These are phyloP conservation scores for Aspergillus sp. DNA, from an alignment of 2,329 filamentous ascomycete genomes.

Conservation along the genomic window DNA sequence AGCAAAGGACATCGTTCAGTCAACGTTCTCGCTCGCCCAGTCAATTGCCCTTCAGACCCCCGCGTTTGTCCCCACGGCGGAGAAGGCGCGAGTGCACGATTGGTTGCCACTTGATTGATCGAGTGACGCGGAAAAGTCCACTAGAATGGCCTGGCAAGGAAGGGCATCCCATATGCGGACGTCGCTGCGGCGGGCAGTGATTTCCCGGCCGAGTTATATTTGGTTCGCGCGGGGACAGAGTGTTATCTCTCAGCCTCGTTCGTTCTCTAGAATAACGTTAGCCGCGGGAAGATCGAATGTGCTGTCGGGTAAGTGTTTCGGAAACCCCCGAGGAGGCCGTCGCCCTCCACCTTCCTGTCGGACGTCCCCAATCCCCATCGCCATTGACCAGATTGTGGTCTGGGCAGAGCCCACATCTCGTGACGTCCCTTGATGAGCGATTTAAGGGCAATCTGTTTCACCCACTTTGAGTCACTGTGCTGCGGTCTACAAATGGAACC, in stretches of 20 bases:
- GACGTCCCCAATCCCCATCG: background rate
- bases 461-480: constrained; percentile 8
- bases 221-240: constrained; percentile 22
- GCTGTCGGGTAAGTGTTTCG: constrained; percentile 25
- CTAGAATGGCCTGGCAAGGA: constrained; percentile 32
- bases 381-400: constrained; percentile 3
- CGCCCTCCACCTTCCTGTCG: constrained; percentile 2
- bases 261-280: constrained; percentile 13
- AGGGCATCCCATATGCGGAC: constrained; percentile 31
- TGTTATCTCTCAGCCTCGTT: constrained; percentile 10
- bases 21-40: constrained; percentile 3
- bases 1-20: constrained; percentile 1
- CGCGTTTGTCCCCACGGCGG: constrained; percentile 17
- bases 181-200: constrained; percentile 25
- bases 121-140: background rate
- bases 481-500: constrained; percentile 12
- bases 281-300: constrained; percentile 11
- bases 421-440: constrained; percentile 14
- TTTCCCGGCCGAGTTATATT: constrained; percentile 31
- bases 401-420: constrained; percentile 15
- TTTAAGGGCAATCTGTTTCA: constrained; percentile 3
- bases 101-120: constrained; percentile 8
- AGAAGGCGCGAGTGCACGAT: constrained; percentile 14
- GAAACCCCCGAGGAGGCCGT: constrained; percentile 1
- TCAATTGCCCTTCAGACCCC: constrained; percentile 6